phyloP scores from a whole-genome alignment of 2,329 filamentous ascomycete species.

The Neurospora crassa region DNA sequence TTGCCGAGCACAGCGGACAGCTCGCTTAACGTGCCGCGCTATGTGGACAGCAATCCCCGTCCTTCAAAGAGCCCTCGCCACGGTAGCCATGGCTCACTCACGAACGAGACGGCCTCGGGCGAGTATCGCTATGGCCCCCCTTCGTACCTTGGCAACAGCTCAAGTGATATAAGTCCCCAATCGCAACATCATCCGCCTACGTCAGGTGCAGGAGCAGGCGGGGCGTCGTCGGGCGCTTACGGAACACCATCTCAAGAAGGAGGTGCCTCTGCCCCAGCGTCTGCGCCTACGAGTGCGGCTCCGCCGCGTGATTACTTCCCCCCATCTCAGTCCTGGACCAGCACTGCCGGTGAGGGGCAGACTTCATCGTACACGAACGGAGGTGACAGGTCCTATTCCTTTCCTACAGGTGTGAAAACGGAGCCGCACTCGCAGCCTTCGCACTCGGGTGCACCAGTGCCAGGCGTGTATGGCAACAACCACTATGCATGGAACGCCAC shows the following conservation, averaged over 20 bases:
- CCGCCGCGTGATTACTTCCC: constrained; percentile 43
- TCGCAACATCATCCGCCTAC: constrained; percentile 19
- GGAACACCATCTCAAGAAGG: constrained; percentile 2
- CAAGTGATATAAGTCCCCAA: constrained; percentile 23
- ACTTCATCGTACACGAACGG: constrained; percentile 35
- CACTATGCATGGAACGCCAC: constrained; percentile 50
- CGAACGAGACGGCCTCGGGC: constrained; percentile 37
- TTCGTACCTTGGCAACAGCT: constrained; percentile 10
- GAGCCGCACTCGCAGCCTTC: constrained; percentile 25
- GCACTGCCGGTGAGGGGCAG: constrained; percentile 36
- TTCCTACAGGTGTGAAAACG: constrained; percentile 26
- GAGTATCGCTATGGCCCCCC: constrained; percentile 49
- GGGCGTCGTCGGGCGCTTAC: neutral
- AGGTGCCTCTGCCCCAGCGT: constrained; percentile 9
- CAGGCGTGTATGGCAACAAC: constrained; percentile 33
- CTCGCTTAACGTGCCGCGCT: constrained; percentile 44
- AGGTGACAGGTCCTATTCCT: constrained; percentile 39
- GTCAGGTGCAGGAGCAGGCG: neutral
- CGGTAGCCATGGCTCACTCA: constrained; percentile 39
- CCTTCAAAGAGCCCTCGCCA: constrained; percentile 49
- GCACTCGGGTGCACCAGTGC: constrained; percentile 24
- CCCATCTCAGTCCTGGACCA: constrained; percentile 40
- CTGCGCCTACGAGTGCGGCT: constrained; percentile 16
- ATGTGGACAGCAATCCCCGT: constrained; percentile 44
- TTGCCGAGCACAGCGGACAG: constrained; percentile 33